Evolutionary conservation across 495 filamentous ascomycete species (phyloP).

Genomic region (Talaromyces wortmannii): DNA sequence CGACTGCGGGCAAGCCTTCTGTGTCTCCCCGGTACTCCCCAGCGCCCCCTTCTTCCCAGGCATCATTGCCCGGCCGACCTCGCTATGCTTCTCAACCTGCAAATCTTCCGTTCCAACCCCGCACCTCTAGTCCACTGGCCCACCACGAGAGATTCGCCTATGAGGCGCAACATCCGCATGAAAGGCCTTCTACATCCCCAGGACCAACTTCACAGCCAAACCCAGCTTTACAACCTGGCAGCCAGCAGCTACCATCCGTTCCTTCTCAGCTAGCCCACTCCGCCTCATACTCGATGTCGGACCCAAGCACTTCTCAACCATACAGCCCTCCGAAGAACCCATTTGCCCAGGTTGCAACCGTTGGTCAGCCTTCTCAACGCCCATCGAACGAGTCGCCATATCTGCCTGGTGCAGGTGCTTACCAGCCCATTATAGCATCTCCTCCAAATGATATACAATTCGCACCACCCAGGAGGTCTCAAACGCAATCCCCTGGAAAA

Average conservation of each 20-base stretch:
- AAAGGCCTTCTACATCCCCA: conserved; percentile 19
- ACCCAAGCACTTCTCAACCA: neutral
- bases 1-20: conserved; percentile 24
- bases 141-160: conserved; percentile 45
- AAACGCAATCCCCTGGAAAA: conserved; percentile 77
- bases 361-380: neutral
- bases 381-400: neutral
- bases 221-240: conserved; percentile 1
- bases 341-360: neutral
- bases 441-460: conserved; percentile 19
- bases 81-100: conserved; percentile 46
- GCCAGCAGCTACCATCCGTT: neutral
- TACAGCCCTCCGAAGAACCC: conserved; percentile 5
- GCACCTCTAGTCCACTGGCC: conserved; percentile 80
- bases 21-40: conserved; percentile 32
- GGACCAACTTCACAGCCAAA: conserved; percentile 10
- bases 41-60: conserved; percentile 46
- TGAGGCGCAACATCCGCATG: conserved; percentile 20
- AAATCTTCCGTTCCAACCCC: conserved; percentile 66
- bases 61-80: conserved; percentile 33
- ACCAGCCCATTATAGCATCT: conserved; percentile 8
- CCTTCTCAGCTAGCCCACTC: neutral
- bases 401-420: neutral
- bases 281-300: neutral
- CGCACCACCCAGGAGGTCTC: conserved; percentile 62